Evolutionary conservation across 2,329 filamentous ascomycete genomes (phyloP).

Genomic region (Colletotrichum sublineola): DNA sequence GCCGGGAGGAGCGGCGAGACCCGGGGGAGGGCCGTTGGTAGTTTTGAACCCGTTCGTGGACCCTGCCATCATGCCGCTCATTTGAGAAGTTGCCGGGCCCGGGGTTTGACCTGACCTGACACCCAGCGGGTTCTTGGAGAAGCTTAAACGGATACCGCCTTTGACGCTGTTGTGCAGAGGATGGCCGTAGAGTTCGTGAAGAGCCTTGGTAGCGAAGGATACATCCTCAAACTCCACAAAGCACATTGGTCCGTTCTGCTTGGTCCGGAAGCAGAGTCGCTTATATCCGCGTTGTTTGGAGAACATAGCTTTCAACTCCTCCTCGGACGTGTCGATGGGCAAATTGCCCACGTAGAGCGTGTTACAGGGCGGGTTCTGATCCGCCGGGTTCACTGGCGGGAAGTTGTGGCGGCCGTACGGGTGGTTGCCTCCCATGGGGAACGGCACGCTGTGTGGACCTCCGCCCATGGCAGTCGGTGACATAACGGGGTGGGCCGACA

Average conservation of each 20-base stretch:
- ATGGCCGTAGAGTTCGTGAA: constrained; percentile 90
- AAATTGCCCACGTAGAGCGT: constrained; percentile 98
- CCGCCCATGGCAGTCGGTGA: constrained; percentile 68
- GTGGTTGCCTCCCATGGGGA: constrained; percentile 50
- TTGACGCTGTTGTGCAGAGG: constrained; percentile 92
- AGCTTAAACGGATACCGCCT: constrained; percentile 93
- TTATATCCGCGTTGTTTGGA: constrained; percentile 96
- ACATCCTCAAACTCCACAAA: constrained; percentile 98
- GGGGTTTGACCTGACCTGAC: constrained; percentile 83
- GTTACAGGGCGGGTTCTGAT: constrained; percentile 97
- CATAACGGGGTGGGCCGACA: constrained; percentile 63
- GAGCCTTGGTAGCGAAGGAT: constrained; percentile 89
- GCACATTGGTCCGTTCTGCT: constrained; percentile 97
- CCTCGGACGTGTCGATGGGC: constrained; percentile 91
- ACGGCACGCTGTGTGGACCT: constrained; percentile 48
- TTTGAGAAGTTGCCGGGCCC: constrained; percentile 60
- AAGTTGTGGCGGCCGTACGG: constrained; percentile 67
- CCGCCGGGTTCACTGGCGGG: constrained; percentile 91
- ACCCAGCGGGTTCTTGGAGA: constrained; percentile 96
- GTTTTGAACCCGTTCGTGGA: constrained; percentile 73
- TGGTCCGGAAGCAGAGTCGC: constrained; percentile 92
- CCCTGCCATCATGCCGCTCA: constrained; percentile 69
- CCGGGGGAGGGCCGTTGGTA: constrained; percentile 84
- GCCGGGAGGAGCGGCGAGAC: constrained; percentile 81
- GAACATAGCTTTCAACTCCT: constrained; percentile 94